Conservation (phyloP, 371 early-diverging fungal genomes). For the Mortierella sp. region DNA sequence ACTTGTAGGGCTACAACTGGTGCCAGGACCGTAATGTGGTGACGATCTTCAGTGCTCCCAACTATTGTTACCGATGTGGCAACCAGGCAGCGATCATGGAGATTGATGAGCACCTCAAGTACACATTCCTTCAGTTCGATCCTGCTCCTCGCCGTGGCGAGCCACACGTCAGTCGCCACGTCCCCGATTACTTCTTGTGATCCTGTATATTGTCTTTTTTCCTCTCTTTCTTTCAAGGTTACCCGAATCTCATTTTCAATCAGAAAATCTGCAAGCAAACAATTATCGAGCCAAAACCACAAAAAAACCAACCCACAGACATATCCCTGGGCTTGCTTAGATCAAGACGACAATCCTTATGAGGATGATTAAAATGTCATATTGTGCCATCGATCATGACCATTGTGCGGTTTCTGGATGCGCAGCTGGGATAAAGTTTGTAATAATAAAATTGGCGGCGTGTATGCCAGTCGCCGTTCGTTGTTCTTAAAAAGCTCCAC, state of each 20-base stretch:
- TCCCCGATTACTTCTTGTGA: slow-evolving; percentile 99
- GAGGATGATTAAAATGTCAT: too few species aligned
- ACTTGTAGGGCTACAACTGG: slow-evolving; percentile 95
- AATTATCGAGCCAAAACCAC: too few species aligned
- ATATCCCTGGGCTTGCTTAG: too few species aligned
- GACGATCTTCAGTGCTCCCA: slow-evolving; percentile 99
- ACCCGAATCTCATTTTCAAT: too few species aligned
- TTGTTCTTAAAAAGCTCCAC: too few species aligned
- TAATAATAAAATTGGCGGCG: too few species aligned
- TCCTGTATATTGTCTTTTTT: slow-evolving; percentile 14
- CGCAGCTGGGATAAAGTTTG: too few species aligned
- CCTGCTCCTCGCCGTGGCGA: slow-evolving; percentile 98
- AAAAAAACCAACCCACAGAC: too few species aligned
- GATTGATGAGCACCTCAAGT: slow-evolving; percentile 96
- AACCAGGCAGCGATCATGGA: slow-evolving; percentile 98
- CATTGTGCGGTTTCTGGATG: too few species aligned
- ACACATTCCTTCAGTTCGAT: slow-evolving; percentile 97
- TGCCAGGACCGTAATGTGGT: slow-evolving; percentile 98
- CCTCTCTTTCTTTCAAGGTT: slow-evolving; percentile 1
- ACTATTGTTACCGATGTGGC: slow-evolving; percentile 99
- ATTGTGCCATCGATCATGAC: too few species aligned
- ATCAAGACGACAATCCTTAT: too few species aligned
- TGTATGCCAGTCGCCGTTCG: too few species aligned
- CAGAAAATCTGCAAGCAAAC: neutral
- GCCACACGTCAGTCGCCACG: slow-evolving; percentile 96